phyloP scores from a whole-genome alignment of 1,284 basidiomycete species.

The Sphagnurus paluster region DNA sequence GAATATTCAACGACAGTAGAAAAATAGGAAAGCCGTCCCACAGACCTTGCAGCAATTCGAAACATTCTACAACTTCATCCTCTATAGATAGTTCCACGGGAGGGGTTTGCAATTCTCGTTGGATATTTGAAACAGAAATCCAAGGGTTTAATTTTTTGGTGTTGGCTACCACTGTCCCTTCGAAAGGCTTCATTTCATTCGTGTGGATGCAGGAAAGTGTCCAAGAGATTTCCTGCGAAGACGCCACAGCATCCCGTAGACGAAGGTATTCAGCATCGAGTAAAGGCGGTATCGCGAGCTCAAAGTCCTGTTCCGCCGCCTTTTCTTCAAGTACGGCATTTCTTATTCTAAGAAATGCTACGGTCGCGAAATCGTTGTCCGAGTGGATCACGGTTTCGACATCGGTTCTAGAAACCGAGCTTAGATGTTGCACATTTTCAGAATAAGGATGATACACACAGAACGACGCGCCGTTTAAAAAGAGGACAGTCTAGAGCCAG shows the following conservation, averaged over 20 bases:
- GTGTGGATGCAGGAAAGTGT: not conserved
- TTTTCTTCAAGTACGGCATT: constrained; percentile 64
- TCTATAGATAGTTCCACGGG: constrained; percentile 41
- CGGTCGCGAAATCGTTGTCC: constrained; percentile 77
- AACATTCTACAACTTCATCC: constrained; percentile 66
- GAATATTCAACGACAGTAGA: constrained; percentile 11
- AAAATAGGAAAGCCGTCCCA: constrained; percentile 1
- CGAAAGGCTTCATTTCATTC: too few species aligned
- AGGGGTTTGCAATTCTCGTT: constrained; percentile 25
- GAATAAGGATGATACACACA: constrained; percentile 48
- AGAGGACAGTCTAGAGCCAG: constrained; percentile 89
- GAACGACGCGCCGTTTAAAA: constrained; percentile 76
- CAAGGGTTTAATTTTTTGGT: constrained; percentile 39
- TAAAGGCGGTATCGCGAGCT: constrained; percentile 46
- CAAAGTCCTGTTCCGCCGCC: constrained; percentile 11
- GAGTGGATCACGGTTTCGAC: constrained; percentile 76
- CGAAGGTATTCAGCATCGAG: constrained; percentile 44
- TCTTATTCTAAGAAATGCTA: constrained; percentile 85
- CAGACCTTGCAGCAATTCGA: constrained; percentile 56
- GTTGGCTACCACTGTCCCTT: too few species aligned
- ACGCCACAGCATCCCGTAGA: constrained; percentile 25
- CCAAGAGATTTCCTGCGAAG: constrained; percentile 2
- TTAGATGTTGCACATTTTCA: not conserved
- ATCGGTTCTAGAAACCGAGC: constrained; percentile 44
- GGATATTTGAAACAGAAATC: constrained; percentile 60